phyloP scores from a whole-genome alignment of 2,329 filamentous ascomycete genomes.

The Helminthosporium solani region DNA sequence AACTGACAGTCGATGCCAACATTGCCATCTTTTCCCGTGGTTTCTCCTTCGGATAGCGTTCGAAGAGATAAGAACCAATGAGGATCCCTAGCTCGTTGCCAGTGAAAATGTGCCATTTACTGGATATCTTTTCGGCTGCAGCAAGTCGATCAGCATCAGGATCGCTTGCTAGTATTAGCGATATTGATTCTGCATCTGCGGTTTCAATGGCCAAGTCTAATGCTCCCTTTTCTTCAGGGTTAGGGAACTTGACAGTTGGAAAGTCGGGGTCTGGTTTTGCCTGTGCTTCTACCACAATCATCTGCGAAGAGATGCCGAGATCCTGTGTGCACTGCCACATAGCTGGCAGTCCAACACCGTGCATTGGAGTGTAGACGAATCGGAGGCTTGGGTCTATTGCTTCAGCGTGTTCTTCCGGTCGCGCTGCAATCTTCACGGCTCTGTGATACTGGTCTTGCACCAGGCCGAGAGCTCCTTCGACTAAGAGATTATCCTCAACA shows the following conservation, averaged over 20 bases:
- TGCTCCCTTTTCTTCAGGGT: constrained; percentile 65
- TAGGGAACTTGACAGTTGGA: constrained; percentile 64
- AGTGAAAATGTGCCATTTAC: constrained; percentile 61
- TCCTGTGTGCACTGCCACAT: constrained; percentile 46
- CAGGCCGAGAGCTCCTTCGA: constrained; percentile 46
- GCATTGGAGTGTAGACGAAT: constrained; percentile 60
- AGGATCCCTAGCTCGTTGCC: constrained; percentile 66
- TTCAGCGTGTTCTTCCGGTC: constrained; percentile 25
- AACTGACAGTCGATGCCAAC: constrained; percentile 64
- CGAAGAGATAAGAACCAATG: constrained; percentile 58
- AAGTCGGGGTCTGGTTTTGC: constrained; percentile 63
- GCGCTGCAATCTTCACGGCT: constrained; percentile 45
- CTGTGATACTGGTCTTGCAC: constrained; percentile 48
- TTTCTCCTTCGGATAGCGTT: constrained; percentile 45
- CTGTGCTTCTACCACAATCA: constrained; percentile 54
- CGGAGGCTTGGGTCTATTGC: constrained; percentile 30
- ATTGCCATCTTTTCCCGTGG: constrained; percentile 51
- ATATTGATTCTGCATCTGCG: constrained; percentile 52
- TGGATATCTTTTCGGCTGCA: constrained; percentile 58
- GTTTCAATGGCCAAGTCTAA: constrained; percentile 59
- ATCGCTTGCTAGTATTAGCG: constrained; percentile 62
- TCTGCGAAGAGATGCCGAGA: constrained; percentile 45
- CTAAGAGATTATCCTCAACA: constrained; percentile 43
- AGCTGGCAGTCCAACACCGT: constrained; percentile 54
- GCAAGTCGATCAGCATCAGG: constrained; percentile 67